Conservation (phyloP, 129 eudicot genomes). For the Ambrosia artemisiifolia region DNA sequence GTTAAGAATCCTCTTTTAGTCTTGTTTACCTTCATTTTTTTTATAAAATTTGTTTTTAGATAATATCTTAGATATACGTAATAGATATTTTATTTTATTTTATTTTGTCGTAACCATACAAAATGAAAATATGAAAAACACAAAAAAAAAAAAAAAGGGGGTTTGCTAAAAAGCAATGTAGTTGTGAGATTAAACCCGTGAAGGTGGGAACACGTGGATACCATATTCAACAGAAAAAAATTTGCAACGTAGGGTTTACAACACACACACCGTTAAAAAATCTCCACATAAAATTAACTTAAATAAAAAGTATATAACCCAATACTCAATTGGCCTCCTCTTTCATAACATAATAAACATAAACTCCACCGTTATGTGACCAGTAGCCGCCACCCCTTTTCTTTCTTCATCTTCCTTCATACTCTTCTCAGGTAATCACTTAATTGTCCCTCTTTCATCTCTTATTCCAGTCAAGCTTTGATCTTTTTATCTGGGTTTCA, state of each 20-base stretch:
- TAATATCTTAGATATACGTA: too few relatives aligned
- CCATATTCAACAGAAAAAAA: slow-evolving; percentile 19
- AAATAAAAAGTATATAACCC: too few relatives aligned
- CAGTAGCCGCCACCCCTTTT: slow-evolving; percentile 44
- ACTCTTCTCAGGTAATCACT: slow-evolving; percentile 32
- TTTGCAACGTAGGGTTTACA: slow-evolving; percentile 18
- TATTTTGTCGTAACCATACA: too few relatives aligned
- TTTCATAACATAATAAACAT: background rate
- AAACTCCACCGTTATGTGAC: slow-evolving; percentile 9
- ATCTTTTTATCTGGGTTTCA: background rate
- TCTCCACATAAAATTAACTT: background rate
- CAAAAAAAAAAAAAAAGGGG: too few relatives aligned
- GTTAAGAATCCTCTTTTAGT: too few relatives aligned
- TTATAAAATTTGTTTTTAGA: too few relatives aligned
- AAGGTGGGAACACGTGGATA: slow-evolving; percentile 47
- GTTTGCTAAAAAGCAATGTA: background rate
- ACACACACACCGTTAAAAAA: background rate
- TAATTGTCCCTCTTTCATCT: too few relatives aligned
- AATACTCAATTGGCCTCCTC: slow-evolving; percentile 24
- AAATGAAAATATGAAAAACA: too few relatives aligned
- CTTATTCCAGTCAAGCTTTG: background rate
- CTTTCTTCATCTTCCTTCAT: background rate
- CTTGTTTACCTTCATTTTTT: too few relatives aligned
- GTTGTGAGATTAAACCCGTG: slow-evolving; percentile 36
- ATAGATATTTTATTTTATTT: too few relatives aligned